Evolutionary conservation across 208 protist species (phyloP).

Genomic region (Endotrypanum monterogeii): DNA sequence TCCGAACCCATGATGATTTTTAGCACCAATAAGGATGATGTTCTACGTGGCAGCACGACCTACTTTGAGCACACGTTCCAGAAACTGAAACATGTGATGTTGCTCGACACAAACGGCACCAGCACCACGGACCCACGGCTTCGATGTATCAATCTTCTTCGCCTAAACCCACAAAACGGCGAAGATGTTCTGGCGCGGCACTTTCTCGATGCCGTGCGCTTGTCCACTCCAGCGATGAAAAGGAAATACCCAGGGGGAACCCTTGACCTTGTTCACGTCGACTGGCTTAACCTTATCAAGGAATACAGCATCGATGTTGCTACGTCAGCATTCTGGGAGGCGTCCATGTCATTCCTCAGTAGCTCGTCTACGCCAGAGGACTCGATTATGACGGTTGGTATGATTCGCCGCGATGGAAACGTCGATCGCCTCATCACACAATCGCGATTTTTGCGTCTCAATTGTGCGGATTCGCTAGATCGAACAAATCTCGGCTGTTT

Average conservation of each 20-base stretch:
- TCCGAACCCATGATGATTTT: conserved; percentile 85
- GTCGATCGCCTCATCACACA: conserved; percentile 64
- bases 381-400: conserved; percentile 74
- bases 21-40: conserved; percentile 63
- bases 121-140: conserved; percentile 39
- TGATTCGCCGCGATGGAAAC: conserved; percentile 39
- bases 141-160: conserved; percentile 85
- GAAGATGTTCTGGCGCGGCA: conserved; percentile 69
- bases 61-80: conserved; percentile 75
- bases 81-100: conserved; percentile 54
- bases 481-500: conserved; percentile 95
- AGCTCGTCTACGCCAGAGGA: conserved; percentile 34
- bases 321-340: conserved; percentile 68
- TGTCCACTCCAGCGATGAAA: conserved; percentile 39
- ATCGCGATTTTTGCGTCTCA: conserved; percentile 87
- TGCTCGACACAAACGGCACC: conserved; percentile 46
- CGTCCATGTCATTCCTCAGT: conserved; percentile 58
- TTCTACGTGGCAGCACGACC: conserved; percentile 48
- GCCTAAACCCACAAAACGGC: conserved; percentile 59
- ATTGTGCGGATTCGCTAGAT: conserved; percentile 95
- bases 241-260: conserved; percentile 36
- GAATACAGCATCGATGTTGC: conserved; percentile 75
- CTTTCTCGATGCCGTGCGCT: conserved; percentile 68
- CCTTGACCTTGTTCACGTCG: conserved; percentile 80
- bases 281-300: conserved; percentile 82